Conservation (phyloP, 2,329 filamentous ascomycete species). For the Xylaria sp. region DNA sequence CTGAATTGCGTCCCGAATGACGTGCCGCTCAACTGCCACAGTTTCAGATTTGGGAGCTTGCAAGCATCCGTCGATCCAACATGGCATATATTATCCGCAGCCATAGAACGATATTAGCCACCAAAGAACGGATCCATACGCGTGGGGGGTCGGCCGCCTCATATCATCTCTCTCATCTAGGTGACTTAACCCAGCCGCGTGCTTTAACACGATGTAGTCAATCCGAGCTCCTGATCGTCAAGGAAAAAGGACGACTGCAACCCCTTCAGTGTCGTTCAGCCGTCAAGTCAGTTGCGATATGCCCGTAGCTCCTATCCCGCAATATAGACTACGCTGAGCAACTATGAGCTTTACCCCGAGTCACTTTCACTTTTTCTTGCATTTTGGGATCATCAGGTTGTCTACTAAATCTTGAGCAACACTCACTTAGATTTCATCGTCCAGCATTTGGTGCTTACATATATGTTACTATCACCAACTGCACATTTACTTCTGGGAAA, state of each 20-base stretch:
- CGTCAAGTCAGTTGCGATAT: neutral
- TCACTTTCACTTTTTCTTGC: neutral
- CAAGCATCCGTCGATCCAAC: slow-evolving; percentile 25
- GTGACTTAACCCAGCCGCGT: neutral
- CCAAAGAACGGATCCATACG: neutral
- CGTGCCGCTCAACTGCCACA: slow-evolving; percentile 24
- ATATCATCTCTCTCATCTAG: neutral
- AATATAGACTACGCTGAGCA: slow-evolving; percentile 11
- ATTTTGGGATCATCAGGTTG: neutral
- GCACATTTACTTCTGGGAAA: neutral
- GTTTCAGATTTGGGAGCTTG: slow-evolving; percentile 17
- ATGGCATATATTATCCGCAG: slow-evolving; percentile 22
- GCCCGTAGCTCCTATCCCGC: neutral
- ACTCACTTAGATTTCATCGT: neutral
- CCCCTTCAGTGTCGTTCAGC: neutral
- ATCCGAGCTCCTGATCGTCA: slow-evolving; percentile 22
- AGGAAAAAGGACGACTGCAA: neutral
- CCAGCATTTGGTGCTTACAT: neutral
- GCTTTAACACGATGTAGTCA: slow-evolving; percentile 1
- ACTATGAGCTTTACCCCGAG: neutral
- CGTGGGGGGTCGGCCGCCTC: neutral
- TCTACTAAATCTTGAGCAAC: neutral
- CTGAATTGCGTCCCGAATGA: neutral
- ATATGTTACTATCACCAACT: neutral
- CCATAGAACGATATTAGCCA: slow-evolving; percentile 15